Conservation (phyloP, 176 grass and related monocot species). For the Coix lacrymajobi region DNA sequence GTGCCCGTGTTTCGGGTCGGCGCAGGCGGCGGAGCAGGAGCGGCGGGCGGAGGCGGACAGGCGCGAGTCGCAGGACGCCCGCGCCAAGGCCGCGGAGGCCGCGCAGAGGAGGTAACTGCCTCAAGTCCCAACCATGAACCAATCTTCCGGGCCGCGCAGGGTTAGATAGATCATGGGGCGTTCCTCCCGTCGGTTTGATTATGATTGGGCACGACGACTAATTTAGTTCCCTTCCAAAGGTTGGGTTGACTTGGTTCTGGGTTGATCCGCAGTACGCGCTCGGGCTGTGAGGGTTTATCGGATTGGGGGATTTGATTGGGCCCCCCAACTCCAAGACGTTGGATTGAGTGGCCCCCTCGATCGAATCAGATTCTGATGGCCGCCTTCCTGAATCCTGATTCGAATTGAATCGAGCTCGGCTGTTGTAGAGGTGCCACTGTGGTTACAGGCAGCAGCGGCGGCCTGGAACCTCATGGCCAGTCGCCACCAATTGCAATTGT, state of each 20-base stretch:
- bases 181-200: neutral
- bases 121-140: too few relatives aligned
- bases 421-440: neutral
- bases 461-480: neutral
- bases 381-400: neutral
- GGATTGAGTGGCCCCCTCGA: neutral
- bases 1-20: conserved; percentile 76
- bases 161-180: neutral
- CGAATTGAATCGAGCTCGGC: neutral
- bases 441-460: too few relatives aligned
- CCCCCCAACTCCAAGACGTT: neutral
- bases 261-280: neutral
- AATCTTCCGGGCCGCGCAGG: neutral
- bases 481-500: neutral
- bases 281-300: conserved; percentile 2
- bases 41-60: conserved; percentile 44
- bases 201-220: neutral
- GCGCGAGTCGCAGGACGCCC: conserved; percentile 69
- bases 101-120: conserved; percentile 64
- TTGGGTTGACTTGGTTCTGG: neutral
- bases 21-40: conserved; percentile 47
- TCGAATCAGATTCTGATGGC: neutral
- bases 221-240: neutral
- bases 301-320: neutral
- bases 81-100: conserved; percentile 76